Evolutionary conservation across 768 basidiomycete species (phyloP).

Genomic region (Fibroporia radiculosa): DNA sequence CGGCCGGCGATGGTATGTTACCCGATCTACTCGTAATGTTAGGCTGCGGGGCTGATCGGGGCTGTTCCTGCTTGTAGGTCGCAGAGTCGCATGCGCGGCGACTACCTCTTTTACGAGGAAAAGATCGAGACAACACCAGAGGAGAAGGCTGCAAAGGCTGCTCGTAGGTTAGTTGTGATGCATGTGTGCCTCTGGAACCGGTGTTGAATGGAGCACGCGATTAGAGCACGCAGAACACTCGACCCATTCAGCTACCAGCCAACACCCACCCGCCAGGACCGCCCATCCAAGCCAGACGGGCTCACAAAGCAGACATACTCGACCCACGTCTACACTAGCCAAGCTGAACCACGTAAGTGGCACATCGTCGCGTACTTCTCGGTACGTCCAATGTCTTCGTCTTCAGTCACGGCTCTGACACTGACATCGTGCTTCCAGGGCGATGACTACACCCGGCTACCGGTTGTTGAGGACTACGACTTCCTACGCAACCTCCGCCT

Average conservation of each 20-base stretch:
- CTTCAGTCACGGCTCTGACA: conserved; percentile 1
- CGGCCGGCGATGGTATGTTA: conserved; percentile 61
- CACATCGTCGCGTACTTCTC: conserved; percentile 79
- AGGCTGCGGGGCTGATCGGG: neutral
- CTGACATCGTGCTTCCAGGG: conserved; percentile 32
- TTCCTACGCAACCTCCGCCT: conserved; percentile 62
- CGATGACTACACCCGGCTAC: conserved; percentile 60
- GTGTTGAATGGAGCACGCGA: neutral
- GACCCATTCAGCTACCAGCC: conserved; percentile 53
- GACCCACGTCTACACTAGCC: conserved; percentile 61
- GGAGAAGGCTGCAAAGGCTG: conserved; percentile 72
- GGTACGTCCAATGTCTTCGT: conserved; percentile 31
- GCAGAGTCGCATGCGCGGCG: conserved; percentile 77
- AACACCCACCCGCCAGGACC: conserved; percentile 61
- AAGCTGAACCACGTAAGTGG: conserved; percentile 61
- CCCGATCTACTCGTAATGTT: neutral
- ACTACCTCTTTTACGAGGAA: conserved; percentile 79
- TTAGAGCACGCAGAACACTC: conserved; percentile 45
- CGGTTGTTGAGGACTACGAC: conserved; percentile 68
- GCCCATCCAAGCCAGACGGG: conserved; percentile 74
- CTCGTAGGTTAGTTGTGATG: too few species aligned
- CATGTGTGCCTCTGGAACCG: conserved; percentile 12
- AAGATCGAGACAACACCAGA: conserved; percentile 76
- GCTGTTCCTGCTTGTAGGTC: conserved; percentile 41
- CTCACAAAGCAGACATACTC: conserved; percentile 84